Evolutionary conservation across 2,329 filamentous ascomycete species (phyloP).

Genomic region (Calcarisporium arbuscula): DNA sequence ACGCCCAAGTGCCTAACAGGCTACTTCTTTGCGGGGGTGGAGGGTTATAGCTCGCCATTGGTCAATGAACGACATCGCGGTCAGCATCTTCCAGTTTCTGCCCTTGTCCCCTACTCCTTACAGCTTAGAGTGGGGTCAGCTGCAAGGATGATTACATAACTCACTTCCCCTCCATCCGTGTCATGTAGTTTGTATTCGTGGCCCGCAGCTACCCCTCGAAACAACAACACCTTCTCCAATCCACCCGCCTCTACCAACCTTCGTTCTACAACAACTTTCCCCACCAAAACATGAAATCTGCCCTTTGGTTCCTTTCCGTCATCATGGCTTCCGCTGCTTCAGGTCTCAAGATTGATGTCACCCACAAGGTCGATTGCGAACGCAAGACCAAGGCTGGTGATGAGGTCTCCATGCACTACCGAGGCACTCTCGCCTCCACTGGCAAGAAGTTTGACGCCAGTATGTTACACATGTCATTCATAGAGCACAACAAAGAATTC

Average conservation of each 20-base stretch:
- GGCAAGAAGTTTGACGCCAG: constrained; percentile 80
- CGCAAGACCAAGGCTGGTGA: constrained; percentile 74
- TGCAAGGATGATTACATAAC: too few relatives aligned
- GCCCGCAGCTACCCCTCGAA: too few relatives aligned
- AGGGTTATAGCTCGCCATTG: too few relatives aligned
- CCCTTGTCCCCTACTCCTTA: too few relatives aligned
- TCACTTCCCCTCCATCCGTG: too few relatives aligned
- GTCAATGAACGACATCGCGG: too few relatives aligned
- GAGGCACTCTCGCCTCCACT: constrained; percentile 66
- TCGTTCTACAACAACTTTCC: constrained; percentile 6
- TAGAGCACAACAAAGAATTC: constrained; percentile 9
- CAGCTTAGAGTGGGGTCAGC: too few relatives aligned
- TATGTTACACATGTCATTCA: constrained; percentile 23
- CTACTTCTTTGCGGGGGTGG: too few relatives aligned
- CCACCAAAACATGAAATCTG: too few relatives aligned
- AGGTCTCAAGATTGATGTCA: constrained; percentile 73
- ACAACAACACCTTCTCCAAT: neutral
- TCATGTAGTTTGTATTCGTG: too few relatives aligned
- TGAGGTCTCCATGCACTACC: constrained; percentile 80
- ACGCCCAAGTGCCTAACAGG: too few relatives aligned
- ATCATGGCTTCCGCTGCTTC: constrained; percentile 46
- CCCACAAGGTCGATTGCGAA: constrained; percentile 66
- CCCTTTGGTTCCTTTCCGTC: constrained; percentile 42
- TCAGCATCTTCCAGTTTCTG: too few relatives aligned
- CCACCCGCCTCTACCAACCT: neutral